phyloP scores from a whole-genome alignment of 805 yeast genomes.

The Lipomyces starkeyi region DNA sequence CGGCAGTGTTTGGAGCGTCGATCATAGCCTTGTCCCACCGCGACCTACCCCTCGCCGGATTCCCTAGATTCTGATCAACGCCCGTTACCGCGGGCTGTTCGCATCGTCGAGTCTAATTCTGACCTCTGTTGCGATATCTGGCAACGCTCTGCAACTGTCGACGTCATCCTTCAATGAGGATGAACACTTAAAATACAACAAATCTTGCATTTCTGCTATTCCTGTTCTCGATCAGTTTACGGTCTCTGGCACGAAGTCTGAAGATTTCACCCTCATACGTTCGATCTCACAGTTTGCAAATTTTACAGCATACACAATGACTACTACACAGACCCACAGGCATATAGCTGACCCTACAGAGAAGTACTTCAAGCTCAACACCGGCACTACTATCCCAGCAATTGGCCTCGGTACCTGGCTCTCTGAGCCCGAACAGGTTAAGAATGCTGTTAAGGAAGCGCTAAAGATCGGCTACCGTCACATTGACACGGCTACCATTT shows the following conservation, averaged over 20 bases:
- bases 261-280: background rate
- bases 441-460: slow-evolving; percentile 58
- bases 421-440: slow-evolving; percentile 57
- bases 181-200: no score
- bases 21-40: no score
- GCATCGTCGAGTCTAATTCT: no score
- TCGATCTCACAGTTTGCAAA: background rate
- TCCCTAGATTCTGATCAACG: no score
- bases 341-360: background rate
- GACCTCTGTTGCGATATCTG: background rate
- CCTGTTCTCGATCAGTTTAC: background rate
- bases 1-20: no score
- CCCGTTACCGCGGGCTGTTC: no score
- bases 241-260: background rate
- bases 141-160: background rate
- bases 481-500: slow-evolving; percentile 70
- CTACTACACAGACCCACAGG: background rate
- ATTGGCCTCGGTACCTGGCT: slow-evolving; percentile 82
- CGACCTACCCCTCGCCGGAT: no score
- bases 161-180: background rate
- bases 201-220: background rate
- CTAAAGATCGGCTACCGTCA: slow-evolving; percentile 70
- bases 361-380: slow-evolving; percentile 51
- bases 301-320: background rate
- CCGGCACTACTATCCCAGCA: slow-evolving; percentile 66